Evolutionary conservation across 257 asterid genomes (phyloP).

Genomic region (Solanum commersonii): DNA sequence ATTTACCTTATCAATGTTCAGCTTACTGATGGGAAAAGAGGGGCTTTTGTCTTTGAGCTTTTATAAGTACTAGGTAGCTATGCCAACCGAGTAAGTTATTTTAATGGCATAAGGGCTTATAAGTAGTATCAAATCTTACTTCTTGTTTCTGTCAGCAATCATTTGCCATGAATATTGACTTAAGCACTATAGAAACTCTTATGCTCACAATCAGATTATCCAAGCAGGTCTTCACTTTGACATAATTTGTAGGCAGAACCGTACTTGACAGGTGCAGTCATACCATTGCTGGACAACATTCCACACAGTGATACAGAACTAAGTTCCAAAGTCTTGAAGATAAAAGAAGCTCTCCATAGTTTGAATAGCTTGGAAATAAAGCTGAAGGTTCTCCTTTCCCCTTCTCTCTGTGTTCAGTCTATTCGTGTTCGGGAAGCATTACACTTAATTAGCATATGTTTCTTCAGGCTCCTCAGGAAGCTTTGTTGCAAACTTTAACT

Average conservation of each 20-base stretch:
- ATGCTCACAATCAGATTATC: not conserved
- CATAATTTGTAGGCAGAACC: constrained; percentile 53
- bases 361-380: constrained; percentile 75
- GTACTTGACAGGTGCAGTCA: constrained; percentile 56
- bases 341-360: constrained; percentile 53
- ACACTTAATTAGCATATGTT: not conserved
- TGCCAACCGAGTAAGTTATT: not conserved
- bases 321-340: constrained; percentile 31
- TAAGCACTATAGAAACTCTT: not conserved
- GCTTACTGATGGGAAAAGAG: not conserved
- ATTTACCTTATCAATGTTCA: not conserved
- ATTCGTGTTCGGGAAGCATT: not conserved
- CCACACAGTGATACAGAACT: constrained; percentile 21
- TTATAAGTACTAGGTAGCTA: not conserved
- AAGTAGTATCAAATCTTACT: not conserved
- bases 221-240: constrained; percentile 12
- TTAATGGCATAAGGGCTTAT: not conserved
- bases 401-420: not conserved
- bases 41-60: not conserved
- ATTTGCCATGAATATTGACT: not conserved
- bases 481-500: constrained; percentile 57
- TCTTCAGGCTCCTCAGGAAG: constrained; percentile 53
- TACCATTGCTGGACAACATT: constrained; percentile 42
- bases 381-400: constrained; percentile 54
- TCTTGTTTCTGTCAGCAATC: not conserved